These are phyloP conservation scores for Allomyces macrogynus DNA, from an alignment of 192 early-diverging fungal species.

Conservation along the genomic window DNA sequence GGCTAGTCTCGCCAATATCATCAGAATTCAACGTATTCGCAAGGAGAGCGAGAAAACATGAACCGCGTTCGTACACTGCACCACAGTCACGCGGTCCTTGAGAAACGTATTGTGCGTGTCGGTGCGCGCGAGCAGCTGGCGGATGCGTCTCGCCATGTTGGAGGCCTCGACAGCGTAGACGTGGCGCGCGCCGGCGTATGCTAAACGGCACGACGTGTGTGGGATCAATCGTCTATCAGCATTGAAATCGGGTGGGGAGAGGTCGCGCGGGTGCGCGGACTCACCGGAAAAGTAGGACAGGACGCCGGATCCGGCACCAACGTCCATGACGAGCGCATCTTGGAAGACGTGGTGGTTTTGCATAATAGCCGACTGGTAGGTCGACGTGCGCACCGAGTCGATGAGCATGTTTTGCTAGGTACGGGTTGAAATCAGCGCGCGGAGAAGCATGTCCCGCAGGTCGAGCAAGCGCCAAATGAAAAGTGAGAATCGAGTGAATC, in stretches of 20 bases:
- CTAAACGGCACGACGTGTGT: too few species aligned
- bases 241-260: too few species aligned
- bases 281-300: conserved; percentile 74
- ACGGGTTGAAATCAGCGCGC: too few species aligned
- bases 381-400: conserved; percentile 82
- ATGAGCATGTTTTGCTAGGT: conserved; percentile 90
- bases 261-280: too few species aligned
- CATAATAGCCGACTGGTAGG: conserved; percentile 80
- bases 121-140: conserved; percentile 42
- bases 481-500: too few species aligned
- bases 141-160: conserved; percentile 80
- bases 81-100: conserved; percentile 57
- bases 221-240: too few species aligned
- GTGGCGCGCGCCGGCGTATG: conserved; percentile 57
- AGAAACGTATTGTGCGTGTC: conserved; percentile 43
- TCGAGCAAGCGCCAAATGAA: too few species aligned
- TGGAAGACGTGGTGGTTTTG: conserved; percentile 56
- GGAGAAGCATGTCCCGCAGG: too few species aligned
- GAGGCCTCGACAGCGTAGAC: conserved; percentile 95
- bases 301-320: conserved; percentile 87
- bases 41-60: too few species aligned
- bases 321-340: conserved; percentile 73
- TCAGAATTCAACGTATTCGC: too few species aligned
- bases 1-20: conserved; percentile 12
- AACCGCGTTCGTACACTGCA: conserved; percentile 19